Evolutionary conservation across 2,329 filamentous ascomycete genomes (phyloP).

Genomic region (Trichoderma asperellum): DNA sequence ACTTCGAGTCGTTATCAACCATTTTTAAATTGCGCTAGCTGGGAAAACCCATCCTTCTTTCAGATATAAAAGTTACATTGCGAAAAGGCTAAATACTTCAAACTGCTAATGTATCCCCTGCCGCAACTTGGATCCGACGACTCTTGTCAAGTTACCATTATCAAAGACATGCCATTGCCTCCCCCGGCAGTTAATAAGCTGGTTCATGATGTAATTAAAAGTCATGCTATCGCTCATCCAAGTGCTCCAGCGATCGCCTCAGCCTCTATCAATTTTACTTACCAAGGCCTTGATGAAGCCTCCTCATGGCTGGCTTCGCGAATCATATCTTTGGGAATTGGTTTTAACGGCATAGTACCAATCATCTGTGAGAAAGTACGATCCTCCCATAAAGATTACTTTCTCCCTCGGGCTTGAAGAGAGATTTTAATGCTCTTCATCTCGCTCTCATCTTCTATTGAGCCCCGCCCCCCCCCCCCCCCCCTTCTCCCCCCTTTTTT

Average conservation of each 20-base stretch:
- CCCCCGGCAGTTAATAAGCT: not conserved
- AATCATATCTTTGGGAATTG: not conserved
- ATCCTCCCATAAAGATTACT: not conserved
- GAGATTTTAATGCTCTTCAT: not conserved
- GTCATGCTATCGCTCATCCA: not conserved
- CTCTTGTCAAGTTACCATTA: too few relatives aligned
- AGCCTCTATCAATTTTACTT: not conserved
- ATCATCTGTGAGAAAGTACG: constrained; percentile 6
- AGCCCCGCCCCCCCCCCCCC: too few relatives aligned
- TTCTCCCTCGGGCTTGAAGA: not conserved
- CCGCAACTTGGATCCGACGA: not conserved
- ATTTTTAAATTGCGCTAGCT: not conserved
- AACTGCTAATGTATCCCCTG: not conserved
- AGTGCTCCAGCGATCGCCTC: not conserved
- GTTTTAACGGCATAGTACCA: not conserved
- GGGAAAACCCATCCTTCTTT: too few relatives aligned
- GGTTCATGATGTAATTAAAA: not conserved
- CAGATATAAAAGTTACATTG: too few relatives aligned
- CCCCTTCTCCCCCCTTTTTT: too few relatives aligned
- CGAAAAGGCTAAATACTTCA: not conserved
- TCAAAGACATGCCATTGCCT: not conserved
- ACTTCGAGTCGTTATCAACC: not conserved
- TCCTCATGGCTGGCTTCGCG: not conserved
- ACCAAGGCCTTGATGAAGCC: constrained; percentile 1
- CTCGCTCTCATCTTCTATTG: too few relatives aligned